A percentile compares a stretch with the other conserved stretches of the same genome.
These are phyloP conservation scores for Fraxinus nigra DNA, from an alignment of 305 asterid species.

Conservation along the genomic window DNA sequence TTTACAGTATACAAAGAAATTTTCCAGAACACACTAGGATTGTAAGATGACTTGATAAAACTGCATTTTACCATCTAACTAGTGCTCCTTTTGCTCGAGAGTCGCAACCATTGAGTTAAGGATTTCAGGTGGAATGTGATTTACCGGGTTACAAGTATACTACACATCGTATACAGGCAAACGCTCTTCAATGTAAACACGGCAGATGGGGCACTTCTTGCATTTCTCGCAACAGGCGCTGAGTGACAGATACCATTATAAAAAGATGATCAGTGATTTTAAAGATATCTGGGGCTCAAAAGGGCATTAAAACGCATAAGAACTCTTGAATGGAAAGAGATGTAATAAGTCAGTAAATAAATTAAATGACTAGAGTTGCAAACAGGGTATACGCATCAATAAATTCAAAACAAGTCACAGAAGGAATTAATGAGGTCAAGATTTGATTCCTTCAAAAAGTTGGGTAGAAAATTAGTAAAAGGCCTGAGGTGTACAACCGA, in stretches of 20 bases:
- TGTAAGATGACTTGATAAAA: slow-evolving; percentile 59
- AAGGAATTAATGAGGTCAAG: not conserved
- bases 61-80: slow-evolving; percentile 45
- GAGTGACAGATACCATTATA: not conserved
- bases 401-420: not conserved
- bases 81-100: not conserved
- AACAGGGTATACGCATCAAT: not conserved
- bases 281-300: not conserved
- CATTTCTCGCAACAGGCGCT: slow-evolving; percentile 83
- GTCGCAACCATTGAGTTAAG: not conserved
- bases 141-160: slow-evolving; percentile 16
- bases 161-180: slow-evolving; percentile 68
- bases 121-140: slow-evolving; percentile 2
- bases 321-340: not conserved
- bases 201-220: slow-evolving; percentile 94
- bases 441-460: not conserved
- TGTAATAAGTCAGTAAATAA: not conserved
- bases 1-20: not conserved
- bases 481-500: not conserved
- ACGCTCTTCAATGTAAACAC: slow-evolving; percentile 74
- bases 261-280: not conserved
- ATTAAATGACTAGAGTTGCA: not conserved
- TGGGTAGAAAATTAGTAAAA: not conserved
- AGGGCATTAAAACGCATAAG: not conserved
- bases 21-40: slow-evolving; percentile 1